Percentiles rank a stretch among this genome's conserved stretches.
These are phyloP conservation scores for Ophiocordyceps camponoti-leonardi DNA, from an alignment of 2,329 filamentous ascomycete genomes.

Conservation along the genomic window DNA sequence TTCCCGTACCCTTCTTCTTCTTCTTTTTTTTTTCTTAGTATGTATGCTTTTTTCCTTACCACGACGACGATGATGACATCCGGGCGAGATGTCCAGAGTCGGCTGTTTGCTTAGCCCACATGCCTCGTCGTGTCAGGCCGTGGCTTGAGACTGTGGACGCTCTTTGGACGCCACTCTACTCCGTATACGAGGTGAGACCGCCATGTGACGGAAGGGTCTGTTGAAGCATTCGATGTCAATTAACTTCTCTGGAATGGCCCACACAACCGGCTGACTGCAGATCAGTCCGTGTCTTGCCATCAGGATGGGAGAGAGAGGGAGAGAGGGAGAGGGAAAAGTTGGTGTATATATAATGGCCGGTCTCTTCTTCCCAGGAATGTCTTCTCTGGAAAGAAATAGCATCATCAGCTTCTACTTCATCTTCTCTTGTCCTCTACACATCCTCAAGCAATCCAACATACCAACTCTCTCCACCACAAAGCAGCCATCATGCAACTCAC, in stretches of 20 bases:
- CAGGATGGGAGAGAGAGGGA: neutral
- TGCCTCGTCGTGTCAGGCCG: too few species aligned
- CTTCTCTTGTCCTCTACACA: neutral
- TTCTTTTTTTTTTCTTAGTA: too few species aligned
- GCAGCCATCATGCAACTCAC: slow-evolving; percentile 25
- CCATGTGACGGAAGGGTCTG: neutral
- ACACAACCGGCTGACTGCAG: slow-evolving; percentile 1
- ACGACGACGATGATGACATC: too few species aligned
- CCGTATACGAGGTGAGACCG: neutral
- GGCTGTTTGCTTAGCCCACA: neutral
- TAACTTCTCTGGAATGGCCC: neutral
- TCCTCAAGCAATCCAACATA: neutral
- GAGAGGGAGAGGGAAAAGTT: neutral
- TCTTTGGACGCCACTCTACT: too few species aligned
- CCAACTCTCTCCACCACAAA: neutral
- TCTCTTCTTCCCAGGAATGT: neutral
- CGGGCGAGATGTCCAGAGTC: neutral
- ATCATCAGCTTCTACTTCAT: neutral
- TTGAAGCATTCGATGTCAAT: neutral
- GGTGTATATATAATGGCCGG: neutral
- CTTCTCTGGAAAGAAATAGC: neutral
- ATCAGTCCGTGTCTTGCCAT: slow-evolving; percentile 1
- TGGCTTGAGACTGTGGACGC: too few species aligned
- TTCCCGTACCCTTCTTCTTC: too few species aligned
- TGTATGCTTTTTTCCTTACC: too few species aligned